These are phyloP conservation scores for Helianthus tuberosus DNA, from an alignment of 129 eudicot genomes.

Conservation along the genomic window DNA sequence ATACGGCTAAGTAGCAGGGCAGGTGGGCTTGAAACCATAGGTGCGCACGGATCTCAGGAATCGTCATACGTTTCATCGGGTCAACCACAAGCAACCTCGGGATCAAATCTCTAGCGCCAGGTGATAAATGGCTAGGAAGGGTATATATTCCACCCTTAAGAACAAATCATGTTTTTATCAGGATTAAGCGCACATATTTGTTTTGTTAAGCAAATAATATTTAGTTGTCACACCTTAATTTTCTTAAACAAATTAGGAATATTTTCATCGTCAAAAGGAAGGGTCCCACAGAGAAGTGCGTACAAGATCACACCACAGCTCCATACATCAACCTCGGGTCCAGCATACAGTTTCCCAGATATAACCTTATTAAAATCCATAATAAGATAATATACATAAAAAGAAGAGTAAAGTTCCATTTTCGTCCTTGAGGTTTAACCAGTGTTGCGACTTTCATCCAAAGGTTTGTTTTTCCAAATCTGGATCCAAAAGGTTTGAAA, in stretches of 20 bases:
- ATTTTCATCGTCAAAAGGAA: slow-evolving; percentile 97
- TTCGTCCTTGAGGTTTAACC: too few species aligned
- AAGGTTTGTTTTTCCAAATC: too few species aligned
- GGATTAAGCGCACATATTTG: background rate
- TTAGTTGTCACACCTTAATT: slow-evolving; percentile 56
- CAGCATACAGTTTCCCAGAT: slow-evolving; percentile 92
- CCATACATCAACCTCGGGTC: slow-evolving; percentile 99
- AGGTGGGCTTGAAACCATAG: slow-evolving; percentile 91
- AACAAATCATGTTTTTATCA: slow-evolving; percentile 17
- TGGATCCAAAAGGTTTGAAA: too few species aligned
- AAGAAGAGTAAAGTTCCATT: too few species aligned
- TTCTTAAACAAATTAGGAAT: slow-evolving; percentile 86
- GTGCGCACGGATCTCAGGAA: slow-evolving; percentile 82
- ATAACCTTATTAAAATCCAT: slow-evolving; percentile 52
- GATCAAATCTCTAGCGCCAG: slow-evolving; percentile 86
- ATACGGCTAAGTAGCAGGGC: slow-evolving; percentile 85
- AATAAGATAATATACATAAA: background rate
- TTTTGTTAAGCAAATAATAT: background rate
- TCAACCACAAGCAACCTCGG: slow-evolving; percentile 93
- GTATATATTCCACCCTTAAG: slow-evolving; percentile 89
- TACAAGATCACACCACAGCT: slow-evolving; percentile 97
- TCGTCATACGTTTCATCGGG: slow-evolving; percentile 90
- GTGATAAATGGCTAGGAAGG: slow-evolving; percentile 90
- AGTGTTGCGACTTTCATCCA: too few species aligned
- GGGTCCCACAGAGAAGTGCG: slow-evolving; percentile 94